These are phyloP conservation scores for Candida sojae DNA, from an alignment of 1,139 yeast genomes.

Conservation along the genomic window DNA sequence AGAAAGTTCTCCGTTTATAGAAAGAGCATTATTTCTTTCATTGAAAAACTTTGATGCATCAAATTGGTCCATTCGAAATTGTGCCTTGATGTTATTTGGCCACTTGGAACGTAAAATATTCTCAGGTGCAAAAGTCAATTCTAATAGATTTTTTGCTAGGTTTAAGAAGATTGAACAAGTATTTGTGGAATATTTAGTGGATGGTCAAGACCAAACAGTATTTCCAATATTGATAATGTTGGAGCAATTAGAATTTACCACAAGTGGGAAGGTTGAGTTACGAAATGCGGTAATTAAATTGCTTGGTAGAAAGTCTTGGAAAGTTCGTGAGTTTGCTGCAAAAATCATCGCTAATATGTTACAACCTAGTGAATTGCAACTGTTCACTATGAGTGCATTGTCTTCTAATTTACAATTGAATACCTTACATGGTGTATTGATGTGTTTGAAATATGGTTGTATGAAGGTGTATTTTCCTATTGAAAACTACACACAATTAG, in stretches of 20 bases:
- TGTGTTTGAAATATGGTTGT: slow-evolving; percentile 5
- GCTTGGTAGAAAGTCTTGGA: slow-evolving; percentile 62
- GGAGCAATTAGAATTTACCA: slow-evolving; percentile 64
- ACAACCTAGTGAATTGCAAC: slow-evolving; percentile 6
- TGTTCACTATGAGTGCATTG: slow-evolving; percentile 27
- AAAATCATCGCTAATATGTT: slow-evolving; percentile 58
- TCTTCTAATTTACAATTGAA: slow-evolving; percentile 9
- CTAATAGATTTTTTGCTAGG: slow-evolving; percentile 63
- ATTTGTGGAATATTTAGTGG: slow-evolving; percentile 10
- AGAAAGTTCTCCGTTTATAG: slow-evolving; percentile 53
- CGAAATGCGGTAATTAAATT: neutral
- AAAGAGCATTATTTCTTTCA: slow-evolving; percentile 59
- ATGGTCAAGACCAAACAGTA: slow-evolving; percentile 49
- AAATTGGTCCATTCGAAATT: slow-evolving; percentile 86
- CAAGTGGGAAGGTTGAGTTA: slow-evolving; percentile 15
- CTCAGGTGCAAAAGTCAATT: slow-evolving; percentile 49
- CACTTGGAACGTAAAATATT: slow-evolving; percentile 78
- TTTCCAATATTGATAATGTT: slow-evolving; percentile 77
- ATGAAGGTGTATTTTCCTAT: neutral
- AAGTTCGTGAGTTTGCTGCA: slow-evolving; percentile 84
- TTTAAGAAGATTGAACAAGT: slow-evolving; percentile 28
- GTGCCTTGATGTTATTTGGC: slow-evolving; percentile 91
- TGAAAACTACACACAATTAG: neutral
- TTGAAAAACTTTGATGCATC: slow-evolving; percentile 62
- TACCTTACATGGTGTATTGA: slow-evolving; percentile 11